Evolutionary conservation across 768 basidiomycete species (phyloP).

Genomic region (Lactarius vividus): DNA sequence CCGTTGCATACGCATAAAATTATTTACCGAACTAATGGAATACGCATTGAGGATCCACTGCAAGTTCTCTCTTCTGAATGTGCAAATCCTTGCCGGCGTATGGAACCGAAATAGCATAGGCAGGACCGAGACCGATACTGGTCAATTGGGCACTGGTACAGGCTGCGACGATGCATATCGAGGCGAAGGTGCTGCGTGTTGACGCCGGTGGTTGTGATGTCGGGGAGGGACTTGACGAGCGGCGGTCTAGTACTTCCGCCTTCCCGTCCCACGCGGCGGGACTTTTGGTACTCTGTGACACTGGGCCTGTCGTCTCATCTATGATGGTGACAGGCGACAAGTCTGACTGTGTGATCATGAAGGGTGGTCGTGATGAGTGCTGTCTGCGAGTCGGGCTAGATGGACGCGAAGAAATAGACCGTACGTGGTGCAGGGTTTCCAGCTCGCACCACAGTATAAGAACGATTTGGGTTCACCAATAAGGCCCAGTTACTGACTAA

Average conservation of each 20-base stretch:
- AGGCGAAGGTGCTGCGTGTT: constrained; percentile 10
- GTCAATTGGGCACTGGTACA: constrained; percentile 35
- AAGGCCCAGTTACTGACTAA: too few species aligned
- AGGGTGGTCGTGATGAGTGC: too few species aligned
- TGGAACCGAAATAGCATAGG: constrained; percentile 33
- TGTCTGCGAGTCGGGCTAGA: too few species aligned
- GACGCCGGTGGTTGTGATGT: not conserved
- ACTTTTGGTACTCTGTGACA: not conserved
- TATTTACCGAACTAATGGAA: constrained; percentile 59
- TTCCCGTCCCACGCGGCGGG: not conserved
- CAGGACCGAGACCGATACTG: constrained; percentile 30
- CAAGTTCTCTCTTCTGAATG: constrained; percentile 50
- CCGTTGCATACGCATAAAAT: not conserved
- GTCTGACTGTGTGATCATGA: not conserved
- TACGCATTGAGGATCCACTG: constrained; percentile 72
- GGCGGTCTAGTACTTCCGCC: too few species aligned
- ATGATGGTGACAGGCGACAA: not conserved
- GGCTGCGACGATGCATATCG: constrained; percentile 29
- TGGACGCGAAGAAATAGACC: too few species aligned
- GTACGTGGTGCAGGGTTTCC: too few species aligned
- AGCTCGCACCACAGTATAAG: too few species aligned
- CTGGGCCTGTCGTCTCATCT: not conserved
- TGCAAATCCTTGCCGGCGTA: constrained; percentile 41
- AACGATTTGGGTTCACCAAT: too few species aligned
- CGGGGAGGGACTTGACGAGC: not conserved